Evolutionary conservation across 352 stramenopile species (phyloP), one percentile per base, ranked within the genome.

Genomic region (Phytophthora fragariaefolia): DNA sequence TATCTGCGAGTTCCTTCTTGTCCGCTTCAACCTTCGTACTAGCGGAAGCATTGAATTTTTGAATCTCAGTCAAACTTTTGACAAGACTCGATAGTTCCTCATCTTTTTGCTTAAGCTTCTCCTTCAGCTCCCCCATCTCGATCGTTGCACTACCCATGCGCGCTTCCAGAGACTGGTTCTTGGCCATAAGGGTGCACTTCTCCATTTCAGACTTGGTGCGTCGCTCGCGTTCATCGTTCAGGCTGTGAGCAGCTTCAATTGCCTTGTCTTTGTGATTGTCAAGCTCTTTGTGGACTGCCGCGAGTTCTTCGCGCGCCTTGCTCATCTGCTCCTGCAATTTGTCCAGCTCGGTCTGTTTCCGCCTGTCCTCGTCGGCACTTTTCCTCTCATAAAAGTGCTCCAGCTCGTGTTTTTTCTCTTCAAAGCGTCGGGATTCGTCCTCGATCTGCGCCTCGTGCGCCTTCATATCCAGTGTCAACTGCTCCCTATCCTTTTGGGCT

Each of bases 21-120:
- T 94, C 83, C 5, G 60, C 66, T 58, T 91, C 82, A 32, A 90
- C 56, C 58, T 91, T 91, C 13, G 69, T 79, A 46, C 73, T 92
- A 17, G 84, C 76, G 48, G 76, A 78, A 7, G 79, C 76, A 23
- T 85, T 89, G 62, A 92, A 80, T 45, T 89, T 91, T 30, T 92
- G 86, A 32, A 92, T 92, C 47, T 94, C 80, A 15, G 82, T 89
- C 63, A 92, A 70, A 58, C 73, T 92, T 27, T 77, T 82, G 13
- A 92, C 74, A 15, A 91, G 69, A 30, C 82, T 82, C 1, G 81
- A 87, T 0, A 89, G 74, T 48, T 94, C 86, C 53, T 83, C 71
- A 18, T 94, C 82, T 51, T 91, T 92, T 18, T 83, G 76, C 43
- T 78, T 82, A 8, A 92, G 60, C 56, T 85, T 91, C 3, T 73